A percentile compares a stretch with the other conserved stretches of the same genome.
phyloP scores from a whole-genome alignment of 805 yeast genomes.

The Sungouiella thailandica region DNA sequence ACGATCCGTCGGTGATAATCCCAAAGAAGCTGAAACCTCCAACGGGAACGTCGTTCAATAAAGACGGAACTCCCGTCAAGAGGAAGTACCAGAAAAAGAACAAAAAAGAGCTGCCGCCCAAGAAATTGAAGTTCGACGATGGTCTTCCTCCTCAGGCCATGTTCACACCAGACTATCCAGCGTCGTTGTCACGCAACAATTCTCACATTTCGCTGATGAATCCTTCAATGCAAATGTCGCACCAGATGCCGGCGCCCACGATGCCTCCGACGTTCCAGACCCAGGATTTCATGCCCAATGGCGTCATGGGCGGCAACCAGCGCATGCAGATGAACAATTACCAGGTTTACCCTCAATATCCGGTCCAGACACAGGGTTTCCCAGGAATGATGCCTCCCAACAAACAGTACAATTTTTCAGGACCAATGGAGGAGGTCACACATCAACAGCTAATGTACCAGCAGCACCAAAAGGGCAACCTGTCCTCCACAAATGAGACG shows the following conservation, averaged over 20 bases:
- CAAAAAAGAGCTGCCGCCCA: constrained; percentile 47
- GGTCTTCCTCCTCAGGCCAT: constrained; percentile 15
- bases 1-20: constrained; percentile 32
- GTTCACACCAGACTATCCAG: constrained; percentile 17
- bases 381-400: constrained; percentile 1
- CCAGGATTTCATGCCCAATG: constrained; percentile 17
- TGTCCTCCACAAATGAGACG: constrained; percentile 39
- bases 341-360: constrained; percentile 2
- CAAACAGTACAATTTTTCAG: neutral
- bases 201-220: constrained; percentile 5
- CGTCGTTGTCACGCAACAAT: constrained; percentile 8
- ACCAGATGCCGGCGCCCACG: constrained; percentile 53
- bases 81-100: constrained; percentile 53
- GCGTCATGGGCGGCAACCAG: constrained; percentile 2
- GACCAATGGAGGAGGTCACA: constrained; percentile 8
- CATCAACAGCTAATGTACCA: constrained; percentile 13
- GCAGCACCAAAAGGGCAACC: constrained; percentile 7
- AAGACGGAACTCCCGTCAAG: constrained; percentile 39
- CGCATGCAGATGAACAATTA: constrained; percentile 2
- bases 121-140: constrained; percentile 34
- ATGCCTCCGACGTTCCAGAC: constrained; percentile 21
- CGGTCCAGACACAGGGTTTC: constrained; percentile 1
- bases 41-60: constrained; percentile 15
- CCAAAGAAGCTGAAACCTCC: constrained; percentile 29
- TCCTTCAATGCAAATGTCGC: constrained; percentile 37